phyloP scores from a whole-genome alignment of 345 rosid species.

The Citrus inodora region DNA sequence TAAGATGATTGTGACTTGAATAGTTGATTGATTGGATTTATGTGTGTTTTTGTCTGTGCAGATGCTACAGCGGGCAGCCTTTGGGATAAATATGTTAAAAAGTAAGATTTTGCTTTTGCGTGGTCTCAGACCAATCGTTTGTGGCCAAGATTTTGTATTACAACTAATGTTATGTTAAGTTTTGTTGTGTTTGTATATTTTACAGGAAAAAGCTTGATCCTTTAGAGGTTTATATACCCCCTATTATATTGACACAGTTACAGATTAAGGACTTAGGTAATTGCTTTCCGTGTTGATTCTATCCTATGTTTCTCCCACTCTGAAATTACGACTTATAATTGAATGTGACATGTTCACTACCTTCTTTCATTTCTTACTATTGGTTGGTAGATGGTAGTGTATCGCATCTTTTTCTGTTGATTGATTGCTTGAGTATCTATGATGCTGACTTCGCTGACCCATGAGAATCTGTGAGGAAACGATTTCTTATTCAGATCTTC shows the following conservation, averaged over 20 bases:
- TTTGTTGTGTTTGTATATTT: constrained; percentile 1
- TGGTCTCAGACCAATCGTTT: background rate
- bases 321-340: background rate
- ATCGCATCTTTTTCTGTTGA: background rate
- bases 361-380: background rate
- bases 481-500: background rate
- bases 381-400: background rate
- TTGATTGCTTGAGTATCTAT: background rate
- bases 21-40: background rate
- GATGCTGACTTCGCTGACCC: background rate
- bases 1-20: background rate
- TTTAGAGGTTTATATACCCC: constrained; percentile 71
- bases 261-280: constrained; percentile 79
- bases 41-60: constrained; percentile 19
- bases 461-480: background rate
- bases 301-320: background rate
- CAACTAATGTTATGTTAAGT: background rate
- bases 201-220: constrained; percentile 87
- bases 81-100: constrained; percentile 70
- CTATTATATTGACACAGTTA: constrained; percentile 65
- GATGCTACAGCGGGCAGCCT: constrained; percentile 56
- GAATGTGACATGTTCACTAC: background rate
- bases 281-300: background rate
- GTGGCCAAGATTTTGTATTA: background rate
- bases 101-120: constrained; percentile 26